Percentiles rank a stretch among this genome's conserved stretches.
phyloP scores from a whole-genome alignment of 2,329 filamentous ascomycete genomes.

The Orbilia ellipsospora region DNA sequence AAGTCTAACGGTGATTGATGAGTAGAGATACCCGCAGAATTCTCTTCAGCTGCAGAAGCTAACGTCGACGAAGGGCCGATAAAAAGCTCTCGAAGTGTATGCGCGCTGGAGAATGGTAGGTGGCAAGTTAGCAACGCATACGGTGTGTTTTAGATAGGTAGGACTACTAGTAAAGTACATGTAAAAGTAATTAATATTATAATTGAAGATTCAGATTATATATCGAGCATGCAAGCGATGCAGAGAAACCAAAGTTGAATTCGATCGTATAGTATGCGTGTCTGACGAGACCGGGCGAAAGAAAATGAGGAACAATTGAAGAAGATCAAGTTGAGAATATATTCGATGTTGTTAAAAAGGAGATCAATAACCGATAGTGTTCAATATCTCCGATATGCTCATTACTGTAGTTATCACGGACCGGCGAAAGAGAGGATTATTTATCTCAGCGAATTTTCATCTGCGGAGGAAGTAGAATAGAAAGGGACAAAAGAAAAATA shows the following conservation, averaged over 20 bases:
- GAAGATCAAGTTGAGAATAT: not conserved
- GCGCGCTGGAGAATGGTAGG: not conserved
- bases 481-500: too few species aligned
- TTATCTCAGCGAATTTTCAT: too few species aligned
- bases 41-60: not conserved
- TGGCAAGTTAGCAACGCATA: constrained; percentile 8
- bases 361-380: constrained; percentile 14
- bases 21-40: not conserved
- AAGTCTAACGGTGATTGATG: not conserved
- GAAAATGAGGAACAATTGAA: not conserved
- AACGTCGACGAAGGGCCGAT: not conserved
- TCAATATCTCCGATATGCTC: constrained; percentile 22
- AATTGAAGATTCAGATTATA: not conserved
- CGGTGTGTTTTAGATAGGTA: too few species aligned
- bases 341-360: not conserved
- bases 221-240: too few species aligned
- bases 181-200: not conserved
- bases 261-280: too few species aligned
- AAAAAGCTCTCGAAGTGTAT: constrained; percentile 17
- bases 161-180: not conserved
- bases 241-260: too few species aligned
- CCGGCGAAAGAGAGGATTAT: too few species aligned
- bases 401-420: constrained; percentile 10
- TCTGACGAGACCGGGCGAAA: not conserved
- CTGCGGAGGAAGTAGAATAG: too few species aligned